Evolutionary conservation across 1,284 basidiomycete species (phyloP), one percentile per base, ranked within the genome.

Genomic region (Flammula alnicola): DNA sequence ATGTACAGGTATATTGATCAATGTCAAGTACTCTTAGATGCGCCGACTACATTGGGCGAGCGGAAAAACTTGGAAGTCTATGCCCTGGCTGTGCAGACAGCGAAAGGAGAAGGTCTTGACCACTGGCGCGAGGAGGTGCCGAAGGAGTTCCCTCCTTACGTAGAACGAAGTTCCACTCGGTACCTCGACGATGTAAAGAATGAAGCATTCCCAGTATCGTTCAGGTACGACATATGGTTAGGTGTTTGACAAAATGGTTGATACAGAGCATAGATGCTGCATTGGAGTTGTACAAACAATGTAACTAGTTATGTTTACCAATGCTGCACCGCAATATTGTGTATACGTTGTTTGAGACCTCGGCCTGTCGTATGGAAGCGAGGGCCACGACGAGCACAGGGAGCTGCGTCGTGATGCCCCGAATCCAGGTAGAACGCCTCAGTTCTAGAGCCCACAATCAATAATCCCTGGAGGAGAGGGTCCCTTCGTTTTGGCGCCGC

Each of bases 1-100:
- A 17, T 22, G 8, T 26, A 6, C 47, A 88, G 86, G 31, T 88
- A 89, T 59, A 84, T 90, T 58, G 83, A 87, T 57, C 85, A 89
- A 60, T 84, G 79, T 53, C 78, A 83, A 47, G 83, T 84, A 38
- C 73, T 88, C 11, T 67, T 84, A 30, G 79, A 84, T 49, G 74
- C 75, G n/a, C 78, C 75, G 40, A 73, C 68, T 40, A 75, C 74
- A 32, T 69, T 67, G 36, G 72, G 70, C 14, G 83, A 83, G 51
- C 68, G 75, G 19, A 80, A 79, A 54, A 81, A 87, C 54, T 64
- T 79, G 45, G 72, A 79, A 48, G 69, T 83, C 9, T 88, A 88
- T 59, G 64, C 71, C 26, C 67, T 66, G 25, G 79, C 82, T n/a
- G 73, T 85, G 22, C 71, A 76, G 35, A 77, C 75, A 20, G 75